Evolutionary conservation across 1,284 basidiomycete species (phyloP).

Genomic region (Hymenochaete sp.): DNA sequence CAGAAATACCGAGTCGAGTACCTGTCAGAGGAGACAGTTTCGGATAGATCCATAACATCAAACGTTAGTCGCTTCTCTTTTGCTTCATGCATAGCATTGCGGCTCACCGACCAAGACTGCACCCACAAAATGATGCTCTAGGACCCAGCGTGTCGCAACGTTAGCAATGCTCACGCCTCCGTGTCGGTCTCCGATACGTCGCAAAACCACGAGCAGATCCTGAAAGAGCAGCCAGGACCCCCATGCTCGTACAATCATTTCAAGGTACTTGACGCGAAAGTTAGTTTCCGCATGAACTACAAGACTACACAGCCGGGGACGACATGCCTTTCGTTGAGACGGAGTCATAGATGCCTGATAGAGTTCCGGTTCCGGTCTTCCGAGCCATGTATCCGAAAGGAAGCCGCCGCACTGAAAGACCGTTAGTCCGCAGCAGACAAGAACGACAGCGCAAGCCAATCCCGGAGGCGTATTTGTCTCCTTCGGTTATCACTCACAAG

Average conservation of each 20-base stretch:
- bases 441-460: not conserved
- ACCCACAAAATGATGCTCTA: slow-evolving; percentile 69
- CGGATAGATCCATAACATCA: not conserved
- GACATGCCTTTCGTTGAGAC: slow-evolving; percentile 67
- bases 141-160: slow-evolving; percentile 71
- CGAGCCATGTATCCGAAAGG: slow-evolving; percentile 67
- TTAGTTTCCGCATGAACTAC: not conserved
- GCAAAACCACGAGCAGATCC: slow-evolving; percentile 47
- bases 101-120: slow-evolving; percentile 67
- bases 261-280: slow-evolving; percentile 52
- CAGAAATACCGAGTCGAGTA: slow-evolving; percentile 65
- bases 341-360: slow-evolving; percentile 61
- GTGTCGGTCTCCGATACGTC: slow-evolving; percentile 58
- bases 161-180: slow-evolving; percentile 65
- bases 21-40: slow-evolving; percentile 35
- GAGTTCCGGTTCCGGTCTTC: slow-evolving; percentile 56
- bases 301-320: not conserved
- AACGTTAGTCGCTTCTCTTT: too few relatives aligned
- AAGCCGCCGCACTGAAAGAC: slow-evolving; percentile 69
- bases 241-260: slow-evolving; percentile 73
- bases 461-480: slow-evolving; percentile 10
- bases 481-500: slow-evolving; percentile 39
- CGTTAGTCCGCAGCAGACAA: slow-evolving; percentile 12
- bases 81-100: too few relatives aligned
- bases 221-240: slow-evolving; percentile 72